These are phyloP conservation scores for Umbelopsis isabellina DNA, from an alignment of 192 early-diverging fungal species.

Conservation along the genomic window DNA sequence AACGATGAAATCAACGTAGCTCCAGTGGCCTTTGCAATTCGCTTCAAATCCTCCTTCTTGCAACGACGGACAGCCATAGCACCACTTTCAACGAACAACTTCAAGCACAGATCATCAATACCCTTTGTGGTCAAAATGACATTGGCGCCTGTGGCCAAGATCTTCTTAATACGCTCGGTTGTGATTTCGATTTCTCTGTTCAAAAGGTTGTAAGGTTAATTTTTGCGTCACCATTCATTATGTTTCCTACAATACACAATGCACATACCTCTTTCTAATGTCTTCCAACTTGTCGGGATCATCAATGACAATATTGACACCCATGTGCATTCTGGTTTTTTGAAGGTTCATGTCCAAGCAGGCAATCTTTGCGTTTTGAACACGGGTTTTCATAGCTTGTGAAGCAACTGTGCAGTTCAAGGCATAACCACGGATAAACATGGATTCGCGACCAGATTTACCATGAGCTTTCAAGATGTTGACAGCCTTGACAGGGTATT, in stretches of 20 bases:
- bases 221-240: not conserved
- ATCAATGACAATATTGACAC: slow-evolving; percentile 97
- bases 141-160: slow-evolving; percentile 93
- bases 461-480: slow-evolving; percentile 98
- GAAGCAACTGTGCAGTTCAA: slow-evolving; percentile 97
- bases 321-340: slow-evolving; percentile 97
- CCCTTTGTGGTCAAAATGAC: slow-evolving; percentile 98
- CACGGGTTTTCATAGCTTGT: slow-evolving; percentile 90
- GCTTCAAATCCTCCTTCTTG: slow-evolving; percentile 95
- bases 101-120: slow-evolving; percentile 98
- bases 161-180: slow-evolving; percentile 93
- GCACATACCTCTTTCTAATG: slow-evolving; percentile 76
- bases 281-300: slow-evolving; percentile 98
- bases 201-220: not conserved
- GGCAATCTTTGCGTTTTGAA: slow-evolving; percentile 92
- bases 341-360: slow-evolving; percentile 99
- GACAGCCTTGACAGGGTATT: slow-evolving; percentile 97
- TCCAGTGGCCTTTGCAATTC: slow-evolving; percentile 97
- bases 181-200: slow-evolving; percentile 94
- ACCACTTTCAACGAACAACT: slow-evolving; percentile 97
- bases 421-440: slow-evolving; percentile 92
- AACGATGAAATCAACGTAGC: slow-evolving; percentile 92
- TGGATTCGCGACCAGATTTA: slow-evolving; percentile 85
- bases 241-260: not conserved
- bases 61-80: slow-evolving; percentile 96